Evolutionary conservation across 2,329 filamentous ascomycete species (phyloP).

Genomic region (Stenocarpella maydis): DNA sequence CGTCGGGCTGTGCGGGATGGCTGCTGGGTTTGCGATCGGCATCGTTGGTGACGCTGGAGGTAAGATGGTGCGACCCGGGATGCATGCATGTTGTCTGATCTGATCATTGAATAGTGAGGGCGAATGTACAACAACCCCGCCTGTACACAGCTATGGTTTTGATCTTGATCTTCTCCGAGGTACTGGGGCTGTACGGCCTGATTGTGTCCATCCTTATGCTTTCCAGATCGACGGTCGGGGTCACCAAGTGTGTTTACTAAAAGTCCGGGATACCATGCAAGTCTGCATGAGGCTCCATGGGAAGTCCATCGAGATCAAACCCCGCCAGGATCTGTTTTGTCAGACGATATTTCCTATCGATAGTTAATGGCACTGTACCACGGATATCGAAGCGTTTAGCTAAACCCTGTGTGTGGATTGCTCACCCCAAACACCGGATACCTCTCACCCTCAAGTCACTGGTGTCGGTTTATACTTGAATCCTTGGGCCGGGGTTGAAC

Average conservation of each 20-base stretch:
- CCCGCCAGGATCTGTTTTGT: no score
- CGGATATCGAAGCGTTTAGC: no score
- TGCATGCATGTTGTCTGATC: not conserved
- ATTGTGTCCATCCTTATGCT: constrained; percentile 97
- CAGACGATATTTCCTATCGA: no score
- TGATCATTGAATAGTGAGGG: constrained; percentile 65
- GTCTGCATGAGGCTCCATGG: rapidly evolving
- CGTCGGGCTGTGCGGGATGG: constrained; percentile 83
- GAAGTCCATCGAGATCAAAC: no score
- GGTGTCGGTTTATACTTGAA: no score
- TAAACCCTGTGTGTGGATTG: no score
- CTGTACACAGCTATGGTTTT: constrained; percentile 97
- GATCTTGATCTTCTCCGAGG: constrained; percentile 99
- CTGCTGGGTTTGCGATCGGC: constrained; percentile 85
- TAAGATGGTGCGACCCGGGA: not conserved
- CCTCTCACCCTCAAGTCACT: no score
- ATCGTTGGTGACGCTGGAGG: constrained; percentile 83
- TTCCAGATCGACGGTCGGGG: constrained; percentile 7
- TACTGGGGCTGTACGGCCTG: constrained; percentile 95
- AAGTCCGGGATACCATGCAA: not conserved
- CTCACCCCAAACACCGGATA: no score
- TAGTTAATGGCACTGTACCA: no score
- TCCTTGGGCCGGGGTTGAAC: no score
- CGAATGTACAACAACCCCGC: constrained; percentile 82
- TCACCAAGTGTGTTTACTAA: constrained; percentile 21